Conservation (phyloP, 2,329 filamentous ascomycete genomes). For the Ophiostoma ips region DNA sequence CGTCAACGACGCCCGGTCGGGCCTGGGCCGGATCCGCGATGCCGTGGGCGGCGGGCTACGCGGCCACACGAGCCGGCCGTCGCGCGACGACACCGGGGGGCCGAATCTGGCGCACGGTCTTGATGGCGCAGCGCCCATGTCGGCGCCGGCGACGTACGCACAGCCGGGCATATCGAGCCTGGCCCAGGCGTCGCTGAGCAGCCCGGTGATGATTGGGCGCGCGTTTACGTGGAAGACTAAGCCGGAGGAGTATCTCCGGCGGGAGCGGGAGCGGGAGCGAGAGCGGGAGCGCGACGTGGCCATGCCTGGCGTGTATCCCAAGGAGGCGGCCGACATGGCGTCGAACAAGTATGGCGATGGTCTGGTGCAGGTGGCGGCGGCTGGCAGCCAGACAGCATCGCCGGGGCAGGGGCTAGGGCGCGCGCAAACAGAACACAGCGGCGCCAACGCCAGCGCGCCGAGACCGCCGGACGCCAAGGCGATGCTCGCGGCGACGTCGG, state of each 20-base stretch:
- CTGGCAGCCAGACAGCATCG: not conserved
- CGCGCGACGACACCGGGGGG: constrained; percentile 37
- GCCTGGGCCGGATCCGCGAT: constrained; percentile 74
- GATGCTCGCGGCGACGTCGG: constrained; percentile 7
- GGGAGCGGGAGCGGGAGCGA: constrained; percentile 22
- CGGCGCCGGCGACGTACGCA: constrained; percentile 10
- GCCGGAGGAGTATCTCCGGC: constrained; percentile 42
- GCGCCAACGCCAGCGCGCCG: not conserved
- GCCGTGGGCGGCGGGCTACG: constrained; percentile 52
- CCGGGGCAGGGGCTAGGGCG: no score
- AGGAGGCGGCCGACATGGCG: not conserved
- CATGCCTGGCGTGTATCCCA: not conserved
- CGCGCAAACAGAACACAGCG: no score
- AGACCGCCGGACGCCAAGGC: constrained; percentile 2
- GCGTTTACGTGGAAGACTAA: constrained; percentile 52
- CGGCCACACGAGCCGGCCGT: constrained; percentile 39
- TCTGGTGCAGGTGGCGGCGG: no score
- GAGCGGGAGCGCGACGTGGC: not conserved
- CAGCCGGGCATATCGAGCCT: constrained; percentile 22
- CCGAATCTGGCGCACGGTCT: no score
- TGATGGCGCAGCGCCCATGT: no score
- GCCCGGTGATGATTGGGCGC: constrained; percentile 29
- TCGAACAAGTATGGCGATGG: no score
- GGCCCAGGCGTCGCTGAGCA: constrained; percentile 25
- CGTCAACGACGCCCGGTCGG: constrained; percentile 67